Percentiles rank a stretch among this genome's conserved stretches.
Evolutionary conservation across 768 basidiomycete genomes (phyloP).

Genomic region (Russula sp.): DNA sequence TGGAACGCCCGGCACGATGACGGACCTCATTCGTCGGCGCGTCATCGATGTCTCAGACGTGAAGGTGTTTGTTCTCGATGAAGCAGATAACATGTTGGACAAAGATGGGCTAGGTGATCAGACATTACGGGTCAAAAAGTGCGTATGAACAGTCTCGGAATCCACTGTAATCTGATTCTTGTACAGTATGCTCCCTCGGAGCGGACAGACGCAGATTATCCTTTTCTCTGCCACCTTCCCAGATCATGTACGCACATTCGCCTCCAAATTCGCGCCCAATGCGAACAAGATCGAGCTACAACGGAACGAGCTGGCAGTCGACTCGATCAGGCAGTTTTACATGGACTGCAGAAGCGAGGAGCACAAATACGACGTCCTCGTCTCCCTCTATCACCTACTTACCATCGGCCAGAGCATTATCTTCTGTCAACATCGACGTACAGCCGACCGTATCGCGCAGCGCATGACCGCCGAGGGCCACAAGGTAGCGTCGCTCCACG

Average conservation of each 20-base stretch:
- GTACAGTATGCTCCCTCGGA: slow-evolving; percentile 51
- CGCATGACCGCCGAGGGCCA: slow-evolving; percentile 93
- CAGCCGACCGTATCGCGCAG: slow-evolving; percentile 86
- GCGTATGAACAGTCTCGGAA: slow-evolving; percentile 26
- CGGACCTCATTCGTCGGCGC: slow-evolving; percentile 71
- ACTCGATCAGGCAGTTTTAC: slow-evolving; percentile 94
- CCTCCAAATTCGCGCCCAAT: slow-evolving; percentile 84
- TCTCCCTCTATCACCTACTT: slow-evolving; percentile 81
- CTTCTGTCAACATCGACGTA: slow-evolving; percentile 92
- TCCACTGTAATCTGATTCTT: neutral
- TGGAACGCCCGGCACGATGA: slow-evolving; percentile 94
- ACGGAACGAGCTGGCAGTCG: slow-evolving; percentile 89
- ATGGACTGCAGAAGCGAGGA: slow-evolving; percentile 92
- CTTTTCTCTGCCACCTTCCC: slow-evolving; percentile 99
- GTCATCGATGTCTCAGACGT: slow-evolving; percentile 76
- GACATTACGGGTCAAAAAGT: slow-evolving; percentile 93
- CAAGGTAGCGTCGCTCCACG: slow-evolving; percentile 93
- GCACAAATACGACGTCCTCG: slow-evolving; percentile 93
- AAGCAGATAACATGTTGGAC: slow-evolving; percentile 99
- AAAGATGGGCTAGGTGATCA: slow-evolving; percentile 92
- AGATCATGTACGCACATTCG: slow-evolving; percentile 87
- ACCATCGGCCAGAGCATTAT: slow-evolving; percentile 99
- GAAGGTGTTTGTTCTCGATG: slow-evolving; percentile 93
- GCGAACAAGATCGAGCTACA: slow-evolving; percentile 97
- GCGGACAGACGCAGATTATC: slow-evolving; percentile 66